Percentiles rank a stretch among this genome's conserved stretches.
These are phyloP conservation scores for Arthrobotrys sphaeroides DNA, from an alignment of 2,329 filamentous ascomycete species.

Conservation along the genomic window DNA sequence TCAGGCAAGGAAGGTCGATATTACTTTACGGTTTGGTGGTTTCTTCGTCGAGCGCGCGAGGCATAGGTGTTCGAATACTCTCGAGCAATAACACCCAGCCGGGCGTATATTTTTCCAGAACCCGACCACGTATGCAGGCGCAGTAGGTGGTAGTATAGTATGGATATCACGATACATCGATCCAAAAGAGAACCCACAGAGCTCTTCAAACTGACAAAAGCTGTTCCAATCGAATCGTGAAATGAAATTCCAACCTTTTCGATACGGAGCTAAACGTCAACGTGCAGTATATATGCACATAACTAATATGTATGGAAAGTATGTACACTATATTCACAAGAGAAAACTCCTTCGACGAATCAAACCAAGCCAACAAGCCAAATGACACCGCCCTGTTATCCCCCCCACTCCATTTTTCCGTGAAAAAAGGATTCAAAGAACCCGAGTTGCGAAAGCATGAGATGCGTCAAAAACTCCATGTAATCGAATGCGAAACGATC, in stretches of 20 bases:
- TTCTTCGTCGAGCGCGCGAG: no score
- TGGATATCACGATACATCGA: background rate
- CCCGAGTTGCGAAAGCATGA: background rate
- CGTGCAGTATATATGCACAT: background rate
- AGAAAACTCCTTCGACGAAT: conserved; percentile 3
- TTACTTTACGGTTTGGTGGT: no score
- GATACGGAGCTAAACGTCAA: background rate
- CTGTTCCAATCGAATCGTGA: no score
- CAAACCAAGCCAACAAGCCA: conserved; percentile 7
- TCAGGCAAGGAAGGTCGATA: no score
- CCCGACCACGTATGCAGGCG: no score
- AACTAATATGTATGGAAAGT: background rate
- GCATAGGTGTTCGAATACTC: no score
- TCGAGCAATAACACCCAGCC: no score
- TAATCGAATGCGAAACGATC: background rate
- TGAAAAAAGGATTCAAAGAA: background rate
- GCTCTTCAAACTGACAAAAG: background rate
- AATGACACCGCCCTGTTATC: conserved; percentile 2
- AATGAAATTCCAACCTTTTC: no score
- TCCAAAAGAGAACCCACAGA: background rate
- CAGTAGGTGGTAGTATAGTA: no score
- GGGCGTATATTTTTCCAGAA: background rate
- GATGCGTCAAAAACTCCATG: background rate
- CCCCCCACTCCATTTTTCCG: background rate
- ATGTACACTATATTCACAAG: background rate